Evolutionary conservation across 352 stramenopile genomes (phyloP).

Genomic region (Pythium phragmitis): DNA sequence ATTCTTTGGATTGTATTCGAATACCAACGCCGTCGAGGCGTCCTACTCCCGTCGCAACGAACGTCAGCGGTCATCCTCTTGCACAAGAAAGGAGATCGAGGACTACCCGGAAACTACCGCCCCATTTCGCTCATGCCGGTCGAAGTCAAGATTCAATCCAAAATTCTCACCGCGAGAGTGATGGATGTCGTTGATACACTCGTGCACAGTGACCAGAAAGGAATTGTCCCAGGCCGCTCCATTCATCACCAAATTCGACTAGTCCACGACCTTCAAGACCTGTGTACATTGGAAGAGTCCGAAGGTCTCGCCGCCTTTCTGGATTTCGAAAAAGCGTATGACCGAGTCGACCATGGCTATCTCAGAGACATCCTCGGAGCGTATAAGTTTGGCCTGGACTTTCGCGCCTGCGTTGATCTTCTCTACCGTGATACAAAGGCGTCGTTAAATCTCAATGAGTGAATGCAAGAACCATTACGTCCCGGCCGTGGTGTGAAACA

Average conservation of each 20-base stretch:
- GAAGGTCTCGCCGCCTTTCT: constrained; percentile 25
- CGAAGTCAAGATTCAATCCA: constrained; percentile 26
- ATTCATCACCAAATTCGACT: constrained; percentile 25
- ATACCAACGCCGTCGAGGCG: constrained; percentile 18
- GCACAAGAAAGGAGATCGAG: constrained; percentile 22
- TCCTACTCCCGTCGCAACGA: constrained; percentile 22
- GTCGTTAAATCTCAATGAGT: constrained; percentile 20
- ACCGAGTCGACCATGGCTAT: constrained; percentile 27
- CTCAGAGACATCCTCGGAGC: constrained; percentile 17
- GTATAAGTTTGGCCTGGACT: constrained; percentile 19
- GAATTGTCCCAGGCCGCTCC: constrained; percentile 17
- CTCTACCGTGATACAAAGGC: constrained; percentile 18
- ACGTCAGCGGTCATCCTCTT: constrained; percentile 25
- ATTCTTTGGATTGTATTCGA: constrained; percentile 27
- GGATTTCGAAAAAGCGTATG: constrained; percentile 32
- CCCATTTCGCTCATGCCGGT: constrained; percentile 32
- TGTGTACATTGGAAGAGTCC: constrained; percentile 1
- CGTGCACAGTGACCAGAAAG: constrained; percentile 26
- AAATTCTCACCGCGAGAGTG: constrained; percentile 14
- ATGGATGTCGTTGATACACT: constrained; percentile 2
- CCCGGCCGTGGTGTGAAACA: constrained; percentile 30
- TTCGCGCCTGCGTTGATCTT: constrained; percentile 16
- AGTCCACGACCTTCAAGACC: constrained; percentile 24
- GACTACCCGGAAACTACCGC: constrained; percentile 22
- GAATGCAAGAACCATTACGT: constrained; percentile 8